Base-by-base conservation (phyloP, 805 yeast genomes). In the Starmerella cellae region DNA sequence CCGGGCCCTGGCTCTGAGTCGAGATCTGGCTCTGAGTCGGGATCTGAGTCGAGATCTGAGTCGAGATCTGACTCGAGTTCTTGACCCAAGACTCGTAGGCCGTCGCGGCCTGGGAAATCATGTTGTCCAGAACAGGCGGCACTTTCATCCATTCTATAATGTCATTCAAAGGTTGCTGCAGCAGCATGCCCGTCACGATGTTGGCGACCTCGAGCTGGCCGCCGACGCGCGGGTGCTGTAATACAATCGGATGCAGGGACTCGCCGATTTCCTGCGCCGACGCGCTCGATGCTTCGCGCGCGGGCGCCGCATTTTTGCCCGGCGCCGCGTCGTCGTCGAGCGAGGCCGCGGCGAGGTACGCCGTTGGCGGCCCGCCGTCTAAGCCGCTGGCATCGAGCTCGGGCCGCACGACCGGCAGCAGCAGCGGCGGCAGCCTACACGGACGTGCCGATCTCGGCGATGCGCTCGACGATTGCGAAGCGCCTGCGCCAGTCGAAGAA, bases 341-440 rank as follows among this genome's bases (percentile, higher is more conserved):
- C 26, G 38, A 58, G 10, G 41, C 64, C 28, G 37, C 61, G 16
- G 66, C 71, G 41, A 80, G 70, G 54, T 75, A 95, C 66, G 79
- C 91, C 61, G 62, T 83, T 53, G 97, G 97, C 35, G 87, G 97
- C 48, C 98, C 98, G 45, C 69, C 81, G 52, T 98, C 98, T 47
- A 88, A 88, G 72, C 77, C 76, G 52, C 69, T 91, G 50, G 98
- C 98, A 46, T 70, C 87, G 53, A 95, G 88, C 64, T 75, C 79
- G 63, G 98, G 97, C 56, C 70, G 88, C 58, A 72, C 93, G 35
- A 74, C n/a, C n/a, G n/a, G 54, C 23, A 3, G 49, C 68, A 18
- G 35, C 58, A 31, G 58, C 75, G 26, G 63, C 79, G 26, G 61
- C 71, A 45, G 73, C 81, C 35, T 88, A 66, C 66, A 78, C 71